A percentile compares a stretch with the other conserved stretches of the same genome.
Conservation (phyloP, 1,284 basidiomycete species). For the Trichosporon coremiiforme region DNA sequence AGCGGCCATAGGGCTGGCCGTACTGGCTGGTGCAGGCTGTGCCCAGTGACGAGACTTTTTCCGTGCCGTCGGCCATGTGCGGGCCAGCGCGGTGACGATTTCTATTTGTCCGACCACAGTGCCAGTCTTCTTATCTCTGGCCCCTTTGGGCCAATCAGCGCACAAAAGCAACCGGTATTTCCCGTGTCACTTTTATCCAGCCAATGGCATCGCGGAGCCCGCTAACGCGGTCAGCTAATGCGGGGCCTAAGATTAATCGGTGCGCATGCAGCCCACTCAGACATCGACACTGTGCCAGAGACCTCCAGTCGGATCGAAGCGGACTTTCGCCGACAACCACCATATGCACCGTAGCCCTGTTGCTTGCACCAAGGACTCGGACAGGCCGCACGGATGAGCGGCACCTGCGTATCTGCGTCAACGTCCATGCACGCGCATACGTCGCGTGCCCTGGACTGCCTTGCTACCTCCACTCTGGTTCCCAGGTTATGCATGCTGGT, state of each 20-base stretch:
- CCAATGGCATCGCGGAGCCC: not conserved
- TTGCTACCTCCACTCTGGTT: not conserved
- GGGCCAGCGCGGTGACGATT: conserved; percentile 17
- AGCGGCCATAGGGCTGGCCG: not conserved
- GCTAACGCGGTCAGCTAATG: not conserved
- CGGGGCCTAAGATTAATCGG: conserved; percentile 18
- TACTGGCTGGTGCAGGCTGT: not conserved
- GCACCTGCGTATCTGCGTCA: not conserved
- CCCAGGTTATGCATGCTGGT: not conserved
- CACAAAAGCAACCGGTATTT: not conserved
- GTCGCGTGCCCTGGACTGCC: not conserved
- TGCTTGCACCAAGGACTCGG: not conserved
- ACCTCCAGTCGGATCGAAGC: conserved; percentile 13
- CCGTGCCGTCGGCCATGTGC: conserved; percentile 18
- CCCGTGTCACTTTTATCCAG: conserved; percentile 16
- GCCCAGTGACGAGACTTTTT: not conserved
- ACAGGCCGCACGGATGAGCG: conserved; percentile 15
- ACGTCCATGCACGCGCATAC: not conserved
- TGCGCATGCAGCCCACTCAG: conserved; percentile 8
- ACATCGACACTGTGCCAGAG: not conserved
- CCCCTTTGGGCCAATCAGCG: not conserved
- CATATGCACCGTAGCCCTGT: not conserved
- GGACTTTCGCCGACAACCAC: conserved; percentile 14
- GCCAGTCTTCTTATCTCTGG: conserved; percentile 15
- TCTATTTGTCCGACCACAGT: conserved; percentile 18